Evolutionary conservation across 768 basidiomycete species (phyloP), one percentile per base, ranked within the genome.

Genomic region (Mycena polygramma): DNA sequence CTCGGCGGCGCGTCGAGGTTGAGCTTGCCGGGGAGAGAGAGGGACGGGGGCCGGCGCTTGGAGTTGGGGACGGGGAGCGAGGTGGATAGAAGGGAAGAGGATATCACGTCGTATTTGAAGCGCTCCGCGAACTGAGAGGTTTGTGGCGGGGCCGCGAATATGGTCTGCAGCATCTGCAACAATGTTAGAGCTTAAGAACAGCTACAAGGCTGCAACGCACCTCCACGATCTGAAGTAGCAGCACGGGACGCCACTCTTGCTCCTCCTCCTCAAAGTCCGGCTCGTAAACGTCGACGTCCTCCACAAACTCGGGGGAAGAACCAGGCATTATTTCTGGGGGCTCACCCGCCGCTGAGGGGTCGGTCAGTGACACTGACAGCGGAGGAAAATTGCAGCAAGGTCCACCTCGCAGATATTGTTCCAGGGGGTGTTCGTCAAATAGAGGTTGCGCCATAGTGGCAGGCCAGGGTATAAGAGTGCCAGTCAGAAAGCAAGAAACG

Each of bases 71-170:
- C 73, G 48, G 89, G 75, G 65, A 90, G 82, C 61, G 88, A 82
- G 4, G 88, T 78, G 4, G 92, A 88, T n/a, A 94, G 85, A 11
- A 94, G 83, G 10, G 92, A 89, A 3, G 93, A 94, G 5, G 93
- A 93, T 68, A 94, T 94, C 5, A 94, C 88, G 68, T 88, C 89
- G 85, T 94, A 94, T 78, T 94, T 94, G 88, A 95, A 94, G 49
- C 87, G 91, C 79, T 95, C 93, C 11, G 89, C 87, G 74, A 94
- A 92, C 22, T 86, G 84, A 70, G 80, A 86, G 5, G 84, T 78
- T 8, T 82, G 77, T 67, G 72, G 79, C 30, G 84, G 75, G 11
- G 78, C 71, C 7, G 83, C 79, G 43, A 87, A 79, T 37, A 83
- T 64, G 37, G 83, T 78, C 68, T 80, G 70, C 20, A 87, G 70